Evolutionary conservation across 2,329 filamentous ascomycete species (phyloP).

Genomic region (Sodiomyces alkalinus): DNA sequence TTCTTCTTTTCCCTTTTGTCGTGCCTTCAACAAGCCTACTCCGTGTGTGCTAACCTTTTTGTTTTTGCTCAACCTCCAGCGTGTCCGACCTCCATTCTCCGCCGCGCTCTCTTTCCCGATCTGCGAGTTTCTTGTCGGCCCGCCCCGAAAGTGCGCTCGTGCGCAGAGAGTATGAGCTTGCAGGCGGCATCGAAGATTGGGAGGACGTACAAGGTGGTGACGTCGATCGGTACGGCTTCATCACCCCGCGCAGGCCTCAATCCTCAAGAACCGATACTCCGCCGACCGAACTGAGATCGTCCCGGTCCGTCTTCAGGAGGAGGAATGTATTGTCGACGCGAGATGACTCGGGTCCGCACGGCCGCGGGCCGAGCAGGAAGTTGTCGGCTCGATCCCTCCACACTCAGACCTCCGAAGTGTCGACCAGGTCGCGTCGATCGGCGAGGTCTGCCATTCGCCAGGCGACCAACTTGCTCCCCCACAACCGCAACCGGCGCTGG

Average conservation of each 20-base stretch:
- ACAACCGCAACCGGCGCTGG: slow-evolving; percentile 44
- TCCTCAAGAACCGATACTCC: slow-evolving; percentile 25
- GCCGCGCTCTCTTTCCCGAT: slow-evolving; percentile 21
- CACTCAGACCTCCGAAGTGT: slow-evolving; percentile 38
- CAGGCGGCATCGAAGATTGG: slow-evolving; percentile 51
- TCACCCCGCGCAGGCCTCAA: slow-evolving; percentile 28
- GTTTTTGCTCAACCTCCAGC: slow-evolving; percentile 11
- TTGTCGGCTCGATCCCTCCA: slow-evolving; percentile 42
- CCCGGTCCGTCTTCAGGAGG: slow-evolving; percentile 28
- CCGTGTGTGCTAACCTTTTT: slow-evolving; percentile 14
- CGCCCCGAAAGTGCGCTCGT: slow-evolving; percentile 22
- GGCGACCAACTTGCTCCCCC: slow-evolving; percentile 42
- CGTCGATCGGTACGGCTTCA: slow-evolving; percentile 57
- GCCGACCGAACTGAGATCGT: slow-evolving; percentile 24
- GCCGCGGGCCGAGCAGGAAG: slow-evolving; percentile 35
- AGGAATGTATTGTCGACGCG: slow-evolving; percentile 29
- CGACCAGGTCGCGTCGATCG: slow-evolving; percentile 34
- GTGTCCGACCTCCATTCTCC: slow-evolving; percentile 13
- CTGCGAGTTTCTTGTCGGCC: slow-evolving; percentile 27
- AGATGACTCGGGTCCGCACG: slow-evolving; percentile 20
- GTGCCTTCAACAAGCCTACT: slow-evolving; percentile 10
- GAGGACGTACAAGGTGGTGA: slow-evolving; percentile 44
- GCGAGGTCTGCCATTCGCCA: slow-evolving; percentile 40
- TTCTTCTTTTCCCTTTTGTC: too few relatives aligned
- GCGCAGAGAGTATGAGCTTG: slow-evolving; percentile 29